A percentile compares a stretch with the other conserved stretches of the same genome.
These are phyloP conservation scores for Trifolium subterraneum DNA, from an alignment of 306 rosid species.

Conservation along the genomic window DNA sequence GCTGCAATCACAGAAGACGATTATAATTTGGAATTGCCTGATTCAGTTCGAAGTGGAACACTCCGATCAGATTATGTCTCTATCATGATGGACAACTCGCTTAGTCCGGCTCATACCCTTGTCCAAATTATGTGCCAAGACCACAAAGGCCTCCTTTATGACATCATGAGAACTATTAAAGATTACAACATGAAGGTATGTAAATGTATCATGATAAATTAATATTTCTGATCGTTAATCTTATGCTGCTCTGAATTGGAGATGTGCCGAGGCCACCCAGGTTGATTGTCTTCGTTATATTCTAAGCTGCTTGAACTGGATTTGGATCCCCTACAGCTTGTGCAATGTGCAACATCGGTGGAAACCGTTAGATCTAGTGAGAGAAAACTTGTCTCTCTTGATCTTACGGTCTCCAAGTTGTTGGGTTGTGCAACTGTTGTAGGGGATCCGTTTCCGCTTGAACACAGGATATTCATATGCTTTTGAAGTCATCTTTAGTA, in stretches of 20 bases:
- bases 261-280: too few species aligned
- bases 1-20: slow-evolving; percentile 64
- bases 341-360: neutral
- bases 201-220: slow-evolving; percentile 1
- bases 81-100: slow-evolving; percentile 71
- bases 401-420: neutral
- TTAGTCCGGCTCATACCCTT: slow-evolving; percentile 94
- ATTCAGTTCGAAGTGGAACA: slow-evolving; percentile 48
- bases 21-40: slow-evolving; percentile 54
- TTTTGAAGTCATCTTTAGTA: slow-evolving; percentile 16
- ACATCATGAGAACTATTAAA: slow-evolving; percentile 96
- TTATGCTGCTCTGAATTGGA: neutral
- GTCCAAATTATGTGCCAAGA: slow-evolving; percentile 86
- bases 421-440: neutral
- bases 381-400: neutral
- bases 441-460: too few species aligned
- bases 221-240: slow-evolving; percentile 16
- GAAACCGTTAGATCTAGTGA: too few species aligned
- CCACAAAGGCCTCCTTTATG: slow-evolving; percentile 97
- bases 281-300: too few species aligned
- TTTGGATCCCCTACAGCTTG: neutral
- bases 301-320: neutral
- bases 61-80: slow-evolving; percentile 61
- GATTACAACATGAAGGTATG: slow-evolving; percentile 86
- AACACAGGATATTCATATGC: neutral